Percentiles rank a stretch among this genome's conserved stretches.
Evolutionary conservation across 768 basidiomycete species (phyloP).

Genomic region (Strobilomyces echinocephalus): DNA sequence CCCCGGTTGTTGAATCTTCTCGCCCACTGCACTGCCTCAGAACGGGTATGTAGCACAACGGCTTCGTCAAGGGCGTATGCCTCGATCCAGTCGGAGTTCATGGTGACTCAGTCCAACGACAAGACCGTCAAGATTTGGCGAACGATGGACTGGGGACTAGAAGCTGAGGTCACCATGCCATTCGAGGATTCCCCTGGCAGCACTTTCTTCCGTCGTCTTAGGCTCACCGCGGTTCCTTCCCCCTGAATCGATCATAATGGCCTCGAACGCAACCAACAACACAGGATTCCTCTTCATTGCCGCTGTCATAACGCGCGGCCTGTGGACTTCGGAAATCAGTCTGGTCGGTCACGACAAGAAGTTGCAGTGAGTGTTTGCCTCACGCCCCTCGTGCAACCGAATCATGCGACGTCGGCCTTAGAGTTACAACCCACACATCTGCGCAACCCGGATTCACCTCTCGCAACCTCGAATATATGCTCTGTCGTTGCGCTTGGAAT

Average conservation of each 20-base stretch:
- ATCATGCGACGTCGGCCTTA: constrained; percentile 8
- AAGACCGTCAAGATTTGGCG: constrained; percentile 96
- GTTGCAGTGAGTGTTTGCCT: constrained; percentile 63
- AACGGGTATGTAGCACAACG: constrained; percentile 83
- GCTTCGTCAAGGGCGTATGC: constrained; percentile 97
- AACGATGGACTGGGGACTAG: constrained; percentile 85
- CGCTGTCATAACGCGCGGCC: constrained; percentile 84
- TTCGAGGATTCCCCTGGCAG: constrained; percentile 93
- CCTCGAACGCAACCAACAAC: constrained; percentile 95
- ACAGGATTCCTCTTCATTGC: constrained; percentile 97
- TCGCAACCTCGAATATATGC: constrained; percentile 79
- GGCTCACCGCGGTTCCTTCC: constrained; percentile 39
- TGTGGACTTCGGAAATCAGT: constrained; percentile 90
- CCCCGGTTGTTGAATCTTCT: not conserved
- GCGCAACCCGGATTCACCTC: constrained; percentile 60
- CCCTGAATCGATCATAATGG: constrained; percentile 54
- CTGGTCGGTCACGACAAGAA: constrained; percentile 97
- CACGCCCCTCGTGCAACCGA: not conserved
- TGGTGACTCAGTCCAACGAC: constrained; percentile 98
- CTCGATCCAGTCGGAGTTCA: constrained; percentile 99
- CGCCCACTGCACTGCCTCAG: constrained; percentile 35
- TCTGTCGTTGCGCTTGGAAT: constrained; percentile 92
- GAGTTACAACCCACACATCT: constrained; percentile 90
- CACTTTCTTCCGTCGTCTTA: constrained; percentile 89
- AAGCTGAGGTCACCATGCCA: constrained; percentile 81